Evolutionary conservation across 2,329 filamentous ascomycete genomes (phyloP).

Genomic region (Magnaporthales sp.): DNA sequence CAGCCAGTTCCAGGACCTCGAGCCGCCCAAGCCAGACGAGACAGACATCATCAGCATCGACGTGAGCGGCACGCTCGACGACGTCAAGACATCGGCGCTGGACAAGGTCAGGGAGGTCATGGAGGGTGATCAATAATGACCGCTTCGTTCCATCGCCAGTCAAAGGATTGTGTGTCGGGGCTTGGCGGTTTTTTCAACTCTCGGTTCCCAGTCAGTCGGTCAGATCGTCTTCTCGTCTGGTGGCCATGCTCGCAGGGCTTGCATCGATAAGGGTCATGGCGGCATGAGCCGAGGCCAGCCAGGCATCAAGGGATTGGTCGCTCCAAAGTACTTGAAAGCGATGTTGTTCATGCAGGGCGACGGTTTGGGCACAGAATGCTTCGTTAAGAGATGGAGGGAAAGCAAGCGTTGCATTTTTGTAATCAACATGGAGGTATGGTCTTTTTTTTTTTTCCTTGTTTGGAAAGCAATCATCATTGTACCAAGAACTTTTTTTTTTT

Average conservation of each 20-base stretch:
- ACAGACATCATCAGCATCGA: constrained; percentile 65
- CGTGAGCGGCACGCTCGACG: constrained; percentile 48
- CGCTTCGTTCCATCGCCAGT: not conserved
- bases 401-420: not conserved
- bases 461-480: not conserved
- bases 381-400: no score
- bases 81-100: constrained; percentile 54
- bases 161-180: no score
- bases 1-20: constrained; percentile 83
- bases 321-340: not conserved
- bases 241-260: not conserved
- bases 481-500: not conserved
- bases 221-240: not conserved
- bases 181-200: not conserved
- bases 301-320: not conserved
- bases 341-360: not conserved
- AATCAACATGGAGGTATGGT: not conserved
- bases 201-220: not conserved
- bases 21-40: constrained; percentile 66
- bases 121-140: constrained; percentile 25
- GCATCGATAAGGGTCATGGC: not conserved
- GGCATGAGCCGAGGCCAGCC: not conserved
- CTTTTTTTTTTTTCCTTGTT: not conserved
- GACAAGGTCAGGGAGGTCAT: constrained; percentile 47
- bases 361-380: not conserved